Evolutionary conservation across 331 rosid genomes (phyloP), one percentile per base, ranked within the genome.

Genomic region (Spiraea crenata): DNA sequence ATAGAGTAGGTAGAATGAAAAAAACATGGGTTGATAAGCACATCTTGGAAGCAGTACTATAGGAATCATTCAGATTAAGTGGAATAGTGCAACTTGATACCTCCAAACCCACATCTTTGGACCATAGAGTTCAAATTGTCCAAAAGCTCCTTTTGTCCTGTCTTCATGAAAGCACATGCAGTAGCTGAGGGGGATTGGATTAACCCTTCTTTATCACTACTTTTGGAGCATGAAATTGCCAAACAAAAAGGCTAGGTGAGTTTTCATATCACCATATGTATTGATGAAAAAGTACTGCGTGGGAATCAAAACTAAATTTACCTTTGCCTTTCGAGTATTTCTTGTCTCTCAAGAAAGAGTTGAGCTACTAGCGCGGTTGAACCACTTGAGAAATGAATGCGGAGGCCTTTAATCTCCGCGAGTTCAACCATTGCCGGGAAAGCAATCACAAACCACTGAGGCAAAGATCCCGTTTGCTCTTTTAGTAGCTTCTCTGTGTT

Each of bases 101-200:
- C 59, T 59, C 67, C 66, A 38, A 45, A 16, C 2, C 52, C 62
- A 37, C 69, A 72, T 2, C n/a, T 49, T 62, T 72, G 48, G 61
- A 50, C 69, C 5, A 72, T 1, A 35, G 50, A 60, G 14, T 39
- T 42, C 76, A 72, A 49, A 5, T 20, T 13, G 5, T 31, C 41
- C 61, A 72, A 72, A 9, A 61, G 40, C 44, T 13, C 50, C 14
- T 17, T 39, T 47, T 63, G 25, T 19, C 62, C 62, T 44, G 69
- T 72, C 61, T 37, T 62, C 62, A 72, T 72, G 10, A 48, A 72
- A 19, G 76, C 76, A 16, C 17, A 61, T 4, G 76, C 76, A 5
- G 47, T 49, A 17, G 76, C 69, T 61, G 76, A 19, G 39, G 76
- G 76, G 10, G 69, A 72, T 9, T 62, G 61, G 34, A 49, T 60